A percentile compares a stretch with the other conserved stretches of the same genome.
Evolutionary conservation across 1,284 basidiomycete genomes (phyloP).

Genomic region (Cutaneotrichosporon cavernicola): DNA sequence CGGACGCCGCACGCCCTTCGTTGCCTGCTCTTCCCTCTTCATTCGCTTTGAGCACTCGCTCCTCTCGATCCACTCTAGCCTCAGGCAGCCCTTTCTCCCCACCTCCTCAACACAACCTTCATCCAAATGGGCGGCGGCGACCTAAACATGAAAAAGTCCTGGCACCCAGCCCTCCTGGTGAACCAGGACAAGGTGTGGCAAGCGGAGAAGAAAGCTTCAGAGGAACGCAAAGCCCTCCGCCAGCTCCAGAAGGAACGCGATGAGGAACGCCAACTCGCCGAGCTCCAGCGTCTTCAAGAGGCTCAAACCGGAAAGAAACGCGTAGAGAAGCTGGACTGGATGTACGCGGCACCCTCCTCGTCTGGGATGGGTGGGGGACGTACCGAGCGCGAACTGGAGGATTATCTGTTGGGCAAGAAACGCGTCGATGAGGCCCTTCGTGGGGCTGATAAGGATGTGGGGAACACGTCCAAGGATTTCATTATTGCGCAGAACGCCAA

Average conservation of each 20-base stretch:
- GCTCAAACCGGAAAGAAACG: conserved; percentile 92
- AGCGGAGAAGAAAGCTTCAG: conserved; percentile 92
- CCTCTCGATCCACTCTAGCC: background rate
- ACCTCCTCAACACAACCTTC: background rate
- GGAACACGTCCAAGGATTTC: conserved; percentile 80
- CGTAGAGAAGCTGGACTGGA: conserved; percentile 94
- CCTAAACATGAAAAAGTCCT: conserved; percentile 78
- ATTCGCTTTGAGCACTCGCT: background rate
- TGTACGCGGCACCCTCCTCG: conserved; percentile 94
- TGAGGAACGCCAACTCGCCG: conserved; percentile 93
- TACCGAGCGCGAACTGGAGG: conserved; percentile 81
- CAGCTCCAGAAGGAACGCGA: conserved; percentile 96
- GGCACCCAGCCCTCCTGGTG: conserved; percentile 93
- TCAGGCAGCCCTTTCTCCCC: background rate
- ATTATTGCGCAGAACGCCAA: conserved; percentile 93
- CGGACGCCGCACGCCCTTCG: background rate
- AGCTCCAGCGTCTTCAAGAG: conserved; percentile 90
- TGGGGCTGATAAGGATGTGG: conserved; percentile 81
- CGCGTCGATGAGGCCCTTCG: conserved; percentile 92
- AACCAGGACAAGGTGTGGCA: conserved; percentile 99
- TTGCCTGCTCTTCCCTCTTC: background rate
- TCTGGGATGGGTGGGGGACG: conserved; percentile 59
- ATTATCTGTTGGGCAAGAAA: conserved; percentile 97
- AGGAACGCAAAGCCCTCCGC: conserved; percentile 96
- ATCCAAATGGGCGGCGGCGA: conserved; percentile 85